Evolutionary conservation across 495 filamentous ascomycete species (phyloP).

Genomic region (Penicillium psychrofluorescens): DNA sequence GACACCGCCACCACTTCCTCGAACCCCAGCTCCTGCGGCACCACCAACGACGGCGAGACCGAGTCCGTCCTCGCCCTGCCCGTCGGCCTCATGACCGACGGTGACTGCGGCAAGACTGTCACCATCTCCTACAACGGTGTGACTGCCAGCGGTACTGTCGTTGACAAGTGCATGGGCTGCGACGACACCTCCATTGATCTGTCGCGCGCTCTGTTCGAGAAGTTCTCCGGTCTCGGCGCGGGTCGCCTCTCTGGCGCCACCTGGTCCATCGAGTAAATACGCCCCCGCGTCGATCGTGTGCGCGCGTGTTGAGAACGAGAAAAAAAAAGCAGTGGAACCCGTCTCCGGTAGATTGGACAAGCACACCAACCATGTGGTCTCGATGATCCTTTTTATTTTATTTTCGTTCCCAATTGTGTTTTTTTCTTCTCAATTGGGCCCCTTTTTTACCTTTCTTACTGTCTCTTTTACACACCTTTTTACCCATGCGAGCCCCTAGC

Average conservation of each 20-base stretch:
- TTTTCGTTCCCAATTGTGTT: slow-evolving; percentile 1
- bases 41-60: slow-evolving; percentile 30
- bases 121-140: slow-evolving; percentile 52
- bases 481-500: slow-evolving; percentile 10
- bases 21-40: slow-evolving; percentile 39
- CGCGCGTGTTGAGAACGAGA: neutral
- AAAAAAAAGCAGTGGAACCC: neutral
- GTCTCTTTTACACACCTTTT: slow-evolving; percentile 4
- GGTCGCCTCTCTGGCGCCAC: slow-evolving; percentile 27
- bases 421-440: neutral
- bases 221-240: slow-evolving; percentile 19
- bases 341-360: slow-evolving; percentile 21
- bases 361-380: slow-evolving; percentile 4
- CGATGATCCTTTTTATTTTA: slow-evolving; percentile 5
- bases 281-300: slow-evolving; percentile 14
- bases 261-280: slow-evolving; percentile 29
- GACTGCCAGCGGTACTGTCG: slow-evolving; percentile 47
- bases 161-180: slow-evolving; percentile 75
- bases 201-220: slow-evolving; percentile 34
- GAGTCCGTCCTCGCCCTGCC: slow-evolving; percentile 42
- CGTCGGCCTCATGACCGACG: slow-evolving; percentile 47
- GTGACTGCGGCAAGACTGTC: slow-evolving; percentile 60
- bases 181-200: slow-evolving; percentile 36
- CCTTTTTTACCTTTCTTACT: slow-evolving; percentile 7
- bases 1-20: slow-evolving; percentile 29